These are phyloP conservation scores for Vitellaria paradoxa DNA, from an alignment of 179 eudicot species.

Conservation along the genomic window DNA sequence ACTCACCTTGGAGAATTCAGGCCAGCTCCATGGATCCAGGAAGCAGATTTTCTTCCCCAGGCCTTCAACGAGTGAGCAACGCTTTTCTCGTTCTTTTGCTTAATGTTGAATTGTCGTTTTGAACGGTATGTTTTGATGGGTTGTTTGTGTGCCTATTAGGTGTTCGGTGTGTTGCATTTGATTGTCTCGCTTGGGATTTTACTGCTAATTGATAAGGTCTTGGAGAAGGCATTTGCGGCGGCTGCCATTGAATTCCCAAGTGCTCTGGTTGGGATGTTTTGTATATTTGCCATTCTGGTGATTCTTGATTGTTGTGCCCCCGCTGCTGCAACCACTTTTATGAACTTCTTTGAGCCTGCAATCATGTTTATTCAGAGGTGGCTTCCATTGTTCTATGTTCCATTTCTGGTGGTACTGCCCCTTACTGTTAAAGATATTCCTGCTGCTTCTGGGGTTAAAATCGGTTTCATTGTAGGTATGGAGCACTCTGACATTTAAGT, in stretches of 20 bases:
- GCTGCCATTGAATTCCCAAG: slow-evolving; percentile 94
- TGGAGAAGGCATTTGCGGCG: slow-evolving; percentile 68
- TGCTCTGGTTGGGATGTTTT: slow-evolving; percentile 96
- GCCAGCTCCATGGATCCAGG: slow-evolving; percentile 42
- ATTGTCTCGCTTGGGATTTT: slow-evolving; percentile 81
- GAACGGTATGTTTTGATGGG: neutral
- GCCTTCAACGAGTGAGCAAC: slow-evolving; percentile 41
- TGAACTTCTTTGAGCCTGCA: slow-evolving; percentile 94
- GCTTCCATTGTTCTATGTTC: slow-evolving; percentile 98
- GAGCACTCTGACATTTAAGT: neutral
- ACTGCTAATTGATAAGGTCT: slow-evolving; percentile 68
- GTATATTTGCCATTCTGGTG: slow-evolving; percentile 65
- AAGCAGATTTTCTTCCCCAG: slow-evolving; percentile 34
- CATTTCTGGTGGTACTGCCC: slow-evolving; percentile 89
- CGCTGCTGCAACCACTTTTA: slow-evolving; percentile 58
- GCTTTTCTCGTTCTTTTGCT: slow-evolving; percentile 7
- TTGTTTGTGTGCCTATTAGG: slow-evolving; percentile 39
- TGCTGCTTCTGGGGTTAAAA: slow-evolving; percentile 86
- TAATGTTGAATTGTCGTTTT: neutral
- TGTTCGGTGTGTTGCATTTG: slow-evolving; percentile 61
- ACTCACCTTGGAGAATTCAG: slow-evolving; percentile 21
- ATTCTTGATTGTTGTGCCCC: slow-evolving; percentile 67
- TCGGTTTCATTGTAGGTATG: slow-evolving; percentile 72
- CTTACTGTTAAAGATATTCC: slow-evolving; percentile 91
- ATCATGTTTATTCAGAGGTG: slow-evolving; percentile 92